Base-by-base conservation (phyloP, 768 basidiomycete genomes). In the Dentipellis sp. region DNA sequence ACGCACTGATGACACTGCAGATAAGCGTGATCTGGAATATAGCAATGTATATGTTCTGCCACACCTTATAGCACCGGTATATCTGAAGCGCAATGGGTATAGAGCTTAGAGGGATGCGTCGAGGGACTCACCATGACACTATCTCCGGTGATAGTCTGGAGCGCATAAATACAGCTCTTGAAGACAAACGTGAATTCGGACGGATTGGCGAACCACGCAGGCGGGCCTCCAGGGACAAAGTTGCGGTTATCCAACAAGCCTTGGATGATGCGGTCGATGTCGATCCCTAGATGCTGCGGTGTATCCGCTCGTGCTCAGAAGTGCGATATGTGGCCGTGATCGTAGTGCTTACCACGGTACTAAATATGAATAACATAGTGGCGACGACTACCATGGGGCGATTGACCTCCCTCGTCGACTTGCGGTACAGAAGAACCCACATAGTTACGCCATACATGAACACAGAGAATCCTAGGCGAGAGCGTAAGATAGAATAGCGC, bases 61-160 rank as follows among this genome's bases (percentile, higher is more conserved):
- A 65, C 22, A 59, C 62, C 17, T 58, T 22, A 37, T 61, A 61
- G 42, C 66, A 67, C 21, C 65, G 65, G 49, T 65, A 67, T 52
- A 65, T 58, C 59, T 60, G n/a, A 17, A 1, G 29, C 48, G 6
- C 22, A 22, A 34, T 50, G 4, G n/a, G 42, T 6, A 45, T 45
- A 17, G 8, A 45, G 42, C 22, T 7, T n/a, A n/a, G 19, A 45
- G n/a, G n/a, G 16, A 45, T 10, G 42, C 16, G 16, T n/a, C 14
- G 7, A 17, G 12, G 42, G 16, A 1, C 63, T 10, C 42, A 71
- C 69, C 19, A 71, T 42, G 2, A 70, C 64, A 3, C 62, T 58
- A n/a, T 70, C 68, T 0, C 69, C 69, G 5, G 69, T 35, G 0
- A 71, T 50, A 1, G 68, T 68, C 45, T 70, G 68, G 22, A 62